phyloP scores from a whole-genome alignment of 306 rosid genomes.

The Sophora flavescens region DNA sequence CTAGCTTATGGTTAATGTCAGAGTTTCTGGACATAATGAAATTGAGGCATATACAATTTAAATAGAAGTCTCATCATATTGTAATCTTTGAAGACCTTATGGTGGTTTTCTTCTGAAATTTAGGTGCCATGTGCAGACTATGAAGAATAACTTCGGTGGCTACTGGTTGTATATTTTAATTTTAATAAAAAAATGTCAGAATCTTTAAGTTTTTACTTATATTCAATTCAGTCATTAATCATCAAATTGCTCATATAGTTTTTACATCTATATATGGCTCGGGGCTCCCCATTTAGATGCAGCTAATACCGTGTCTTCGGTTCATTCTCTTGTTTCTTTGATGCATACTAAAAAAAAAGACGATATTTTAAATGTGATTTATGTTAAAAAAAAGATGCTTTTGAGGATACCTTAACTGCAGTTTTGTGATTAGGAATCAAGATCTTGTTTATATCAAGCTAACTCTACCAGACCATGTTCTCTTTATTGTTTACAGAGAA shows the following conservation, averaged over 20 bases:
- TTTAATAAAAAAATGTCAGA: not conserved
- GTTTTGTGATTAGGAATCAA: conserved; percentile 30
- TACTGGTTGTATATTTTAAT: not conserved
- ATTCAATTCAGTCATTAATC: not conserved
- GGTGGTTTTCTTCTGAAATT: not conserved
- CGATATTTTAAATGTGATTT: not conserved
- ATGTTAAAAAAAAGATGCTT: conserved; percentile 21
- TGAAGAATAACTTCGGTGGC: conserved; percentile 6
- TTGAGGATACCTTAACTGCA: conserved; percentile 21
- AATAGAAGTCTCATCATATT: not conserved
- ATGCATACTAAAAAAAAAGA: not conserved
- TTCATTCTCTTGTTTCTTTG: conserved; percentile 23
- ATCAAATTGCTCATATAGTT: conserved; percentile 2
- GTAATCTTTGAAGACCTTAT: conserved; percentile 22
- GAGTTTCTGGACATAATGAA: not conserved
- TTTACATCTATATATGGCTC: conserved; percentile 5
- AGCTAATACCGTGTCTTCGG: not conserved
- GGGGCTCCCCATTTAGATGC: conserved; percentile 5
- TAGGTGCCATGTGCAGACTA: conserved; percentile 6
- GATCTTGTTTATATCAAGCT: conserved; percentile 27
- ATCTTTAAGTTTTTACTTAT: not conserved
- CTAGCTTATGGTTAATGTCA: not conserved
- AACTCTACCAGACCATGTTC: conserved; percentile 31
- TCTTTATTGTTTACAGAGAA: conserved; percentile 60
- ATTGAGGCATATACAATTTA: conserved; percentile 2